These are phyloP conservation scores for Thermochaetoides thermophila DNA, from an alignment of 495 filamentous ascomycete genomes.

Conservation along the genomic window DNA sequence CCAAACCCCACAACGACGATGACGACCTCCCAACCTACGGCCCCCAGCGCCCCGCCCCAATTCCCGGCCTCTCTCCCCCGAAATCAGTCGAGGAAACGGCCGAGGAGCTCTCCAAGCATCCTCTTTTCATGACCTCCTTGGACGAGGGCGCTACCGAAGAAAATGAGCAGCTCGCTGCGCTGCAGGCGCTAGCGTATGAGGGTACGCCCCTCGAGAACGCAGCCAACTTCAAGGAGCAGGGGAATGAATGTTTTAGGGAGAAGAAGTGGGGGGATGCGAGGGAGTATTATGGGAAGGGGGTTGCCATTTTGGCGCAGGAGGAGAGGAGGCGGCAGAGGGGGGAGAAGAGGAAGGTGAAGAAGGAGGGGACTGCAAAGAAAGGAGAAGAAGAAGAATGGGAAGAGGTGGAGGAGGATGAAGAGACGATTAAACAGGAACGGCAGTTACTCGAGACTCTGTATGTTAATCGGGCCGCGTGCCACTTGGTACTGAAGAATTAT, in stretches of 20 bases:
- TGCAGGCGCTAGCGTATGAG: conserved; percentile 83
- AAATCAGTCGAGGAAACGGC: conserved; percentile 58
- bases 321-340: conserved; percentile 28
- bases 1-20: too few species aligned
- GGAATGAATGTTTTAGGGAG: conserved; percentile 69
- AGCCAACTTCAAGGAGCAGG: conserved; percentile 66
- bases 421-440: conserved; percentile 41
- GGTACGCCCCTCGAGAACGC: conserved; percentile 73
- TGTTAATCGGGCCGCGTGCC: conserved; percentile 75
- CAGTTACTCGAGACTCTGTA: conserved; percentile 58
- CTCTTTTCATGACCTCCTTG: conserved; percentile 90
- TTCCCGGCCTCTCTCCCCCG: too few species aligned
- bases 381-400: conserved; percentile 1
- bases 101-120: conserved; percentile 61
- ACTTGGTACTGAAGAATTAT: conserved; percentile 62
- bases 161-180: conserved; percentile 68
- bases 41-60: too few species aligned
- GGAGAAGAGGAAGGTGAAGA: conserved; percentile 10
- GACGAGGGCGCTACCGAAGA: conserved; percentile 41
- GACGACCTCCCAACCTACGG: too few species aligned
- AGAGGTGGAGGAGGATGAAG: conserved; percentile 26
- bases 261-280: conserved; percentile 70
- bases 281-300: conserved; percentile 79
- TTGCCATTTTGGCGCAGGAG: conserved; percentile 48
- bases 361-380: conserved; percentile 12